Evolutionary conservation across 169 alveolate genomes (phyloP).

Genomic region (Blepharisma undulans): DNA sequence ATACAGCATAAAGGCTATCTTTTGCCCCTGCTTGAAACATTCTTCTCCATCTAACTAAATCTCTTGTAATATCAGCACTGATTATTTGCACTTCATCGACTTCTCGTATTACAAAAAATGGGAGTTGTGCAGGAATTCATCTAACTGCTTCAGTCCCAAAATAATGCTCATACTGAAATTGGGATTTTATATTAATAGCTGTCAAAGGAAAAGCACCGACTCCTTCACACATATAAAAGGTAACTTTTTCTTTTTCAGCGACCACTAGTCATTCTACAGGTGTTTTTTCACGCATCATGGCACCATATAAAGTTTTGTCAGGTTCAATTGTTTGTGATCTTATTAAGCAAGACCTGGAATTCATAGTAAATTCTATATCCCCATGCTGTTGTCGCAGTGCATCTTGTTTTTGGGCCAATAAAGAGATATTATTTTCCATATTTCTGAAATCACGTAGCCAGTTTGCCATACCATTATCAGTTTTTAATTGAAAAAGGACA

Average conservation of each 20-base stretch:
- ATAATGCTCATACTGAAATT: neutral
- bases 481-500: neutral
- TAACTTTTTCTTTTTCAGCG: neutral
- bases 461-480: neutral
- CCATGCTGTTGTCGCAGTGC: neutral
- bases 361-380: neutral
- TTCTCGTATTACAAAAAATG: neutral
- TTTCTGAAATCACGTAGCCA: neutral
- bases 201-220: slow-evolving; percentile 19
- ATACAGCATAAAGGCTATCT: neutral
- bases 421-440: neutral
- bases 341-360: neutral
- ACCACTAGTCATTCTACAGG: slow-evolving; percentile 33
- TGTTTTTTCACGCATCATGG: neutral
- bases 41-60: slow-evolving; percentile 38
- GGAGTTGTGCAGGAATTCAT: neutral
- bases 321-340: slow-evolving; percentile 11
- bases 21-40: neutral
- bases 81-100: slow-evolving; percentile 12
- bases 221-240: slow-evolving; percentile 33
- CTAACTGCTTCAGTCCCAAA: neutral
- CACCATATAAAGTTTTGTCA: slow-evolving; percentile 3
- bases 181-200: slow-evolving; percentile 18
- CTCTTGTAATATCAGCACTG: neutral
- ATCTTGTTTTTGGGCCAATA: neutral